Percentiles rank a stretch among this genome's conserved stretches.
Evolutionary conservation across 2,329 filamentous ascomycete genomes (phyloP).

Genomic region (Zarea fungicola): DNA sequence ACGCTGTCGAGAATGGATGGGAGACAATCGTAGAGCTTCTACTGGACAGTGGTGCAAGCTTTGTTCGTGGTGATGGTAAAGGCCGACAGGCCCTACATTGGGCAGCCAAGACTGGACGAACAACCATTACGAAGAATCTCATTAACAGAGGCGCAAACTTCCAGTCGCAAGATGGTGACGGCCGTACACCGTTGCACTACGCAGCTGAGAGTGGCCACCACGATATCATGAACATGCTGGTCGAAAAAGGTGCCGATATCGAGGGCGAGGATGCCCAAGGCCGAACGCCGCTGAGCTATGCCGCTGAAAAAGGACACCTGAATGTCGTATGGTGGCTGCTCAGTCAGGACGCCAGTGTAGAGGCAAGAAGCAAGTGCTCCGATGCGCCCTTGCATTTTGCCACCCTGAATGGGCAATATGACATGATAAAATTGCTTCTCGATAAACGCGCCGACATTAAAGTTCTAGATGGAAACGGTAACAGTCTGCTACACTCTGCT

Average conservation of each 20-base stretch:
- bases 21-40: not conserved
- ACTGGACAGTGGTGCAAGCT: not conserved
- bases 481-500: not conserved
- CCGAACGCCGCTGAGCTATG: not conserved
- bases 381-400: not conserved
- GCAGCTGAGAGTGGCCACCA: not conserved
- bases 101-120: not conserved
- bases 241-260: too few relatives aligned
- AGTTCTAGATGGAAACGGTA: not conserved
- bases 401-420: not conserved
- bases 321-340: not conserved
- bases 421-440: not conserved
- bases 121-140: not conserved
- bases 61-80: not conserved
- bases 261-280: not conserved
- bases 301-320: not conserved
- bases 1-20: not conserved
- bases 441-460: not conserved
- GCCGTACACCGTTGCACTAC: not conserved
- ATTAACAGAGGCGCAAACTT: not conserved
- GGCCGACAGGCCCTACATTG: not conserved
- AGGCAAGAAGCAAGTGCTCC: not conserved
- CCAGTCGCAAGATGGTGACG: not conserved
- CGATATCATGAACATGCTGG: not conserved
- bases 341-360: not conserved